Conservation (phyloP, 2,329 filamentous ascomycete species). For the Ascochyta clinopodiicola region DNA sequence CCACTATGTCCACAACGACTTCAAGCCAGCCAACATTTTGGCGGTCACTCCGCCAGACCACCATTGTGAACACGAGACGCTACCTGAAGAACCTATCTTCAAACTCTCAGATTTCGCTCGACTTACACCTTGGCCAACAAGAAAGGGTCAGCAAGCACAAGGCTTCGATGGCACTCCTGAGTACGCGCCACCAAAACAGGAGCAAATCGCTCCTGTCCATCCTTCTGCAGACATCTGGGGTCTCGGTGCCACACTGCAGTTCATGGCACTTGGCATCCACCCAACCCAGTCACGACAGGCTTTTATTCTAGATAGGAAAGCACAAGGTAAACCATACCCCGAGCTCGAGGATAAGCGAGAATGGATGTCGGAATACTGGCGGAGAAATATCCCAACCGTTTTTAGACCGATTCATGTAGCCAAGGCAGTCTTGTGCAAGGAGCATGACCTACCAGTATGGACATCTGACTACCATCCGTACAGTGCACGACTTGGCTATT, state of each 20-base stretch:
- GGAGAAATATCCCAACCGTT: not conserved
- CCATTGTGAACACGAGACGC: not conserved
- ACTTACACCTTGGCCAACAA: slow-evolving; percentile 9
- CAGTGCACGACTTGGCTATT: slow-evolving; percentile 15
- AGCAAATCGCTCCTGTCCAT: slow-evolving; percentile 12
- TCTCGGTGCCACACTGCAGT: slow-evolving; percentile 33
- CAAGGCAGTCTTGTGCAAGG: not conserved
- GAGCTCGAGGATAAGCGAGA: not conserved
- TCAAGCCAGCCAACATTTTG: slow-evolving; percentile 93
- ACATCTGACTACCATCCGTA: slow-evolving; percentile 12
- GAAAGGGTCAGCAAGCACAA: not conserved
- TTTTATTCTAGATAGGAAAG: slow-evolving; percentile 12
- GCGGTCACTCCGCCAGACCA: slow-evolving; percentile 50
- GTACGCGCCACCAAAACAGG: slow-evolving; percentile 24
- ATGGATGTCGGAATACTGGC: slow-evolving; percentile 7
- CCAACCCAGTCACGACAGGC: slow-evolving; percentile 17
- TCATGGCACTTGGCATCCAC: slow-evolving; percentile 18
- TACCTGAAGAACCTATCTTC: slow-evolving; percentile 31
- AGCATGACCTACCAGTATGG: not conserved
- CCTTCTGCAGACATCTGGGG: slow-evolving; percentile 31
- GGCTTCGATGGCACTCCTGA: slow-evolving; percentile 26
- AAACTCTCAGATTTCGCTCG: slow-evolving; percentile 33
- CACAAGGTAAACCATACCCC: not conserved
- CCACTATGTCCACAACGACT: slow-evolving; percentile 78
- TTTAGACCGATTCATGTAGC: slow-evolving; percentile 19